These are phyloP conservation scores for Neopestalotiopsis sp. DNA, from an alignment of 2,329 filamentous ascomycete genomes.

Conservation along the genomic window DNA sequence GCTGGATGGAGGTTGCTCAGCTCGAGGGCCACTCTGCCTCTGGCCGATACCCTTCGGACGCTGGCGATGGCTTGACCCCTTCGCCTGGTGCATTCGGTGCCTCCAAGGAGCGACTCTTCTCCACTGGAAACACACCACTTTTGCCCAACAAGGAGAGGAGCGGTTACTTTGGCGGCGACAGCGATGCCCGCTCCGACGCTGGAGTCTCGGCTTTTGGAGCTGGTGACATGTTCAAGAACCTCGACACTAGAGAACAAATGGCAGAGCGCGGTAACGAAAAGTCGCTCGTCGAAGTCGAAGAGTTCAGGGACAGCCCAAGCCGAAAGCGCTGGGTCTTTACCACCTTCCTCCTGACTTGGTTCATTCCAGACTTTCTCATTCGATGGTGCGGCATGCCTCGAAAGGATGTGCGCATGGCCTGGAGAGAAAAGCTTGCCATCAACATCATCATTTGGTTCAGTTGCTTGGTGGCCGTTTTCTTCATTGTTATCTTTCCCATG, in stretches of 20 bases:
- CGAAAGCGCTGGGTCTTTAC: slow-evolving; percentile 91
- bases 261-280: slow-evolving; percentile 94
- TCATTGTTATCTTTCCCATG: slow-evolving; percentile 86
- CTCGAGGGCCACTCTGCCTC: slow-evolving; percentile 67
- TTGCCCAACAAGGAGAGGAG: slow-evolving; percentile 78
- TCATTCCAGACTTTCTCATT: slow-evolving; percentile 84
- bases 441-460: slow-evolving; percentile 95
- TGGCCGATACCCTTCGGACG: slow-evolving; percentile 64
- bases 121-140: slow-evolving; percentile 59
- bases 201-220: slow-evolving; percentile 88
- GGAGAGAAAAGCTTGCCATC: slow-evolving; percentile 97
- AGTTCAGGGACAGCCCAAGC: slow-evolving; percentile 75
- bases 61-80: slow-evolving; percentile 63
- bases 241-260: slow-evolving; percentile 93
- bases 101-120: slow-evolving; percentile 66
- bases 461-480: slow-evolving; percentile 80
- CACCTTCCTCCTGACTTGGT: slow-evolving; percentile 85
- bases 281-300: slow-evolving; percentile 88
- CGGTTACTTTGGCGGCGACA: slow-evolving; percentile 82
- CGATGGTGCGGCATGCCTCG: slow-evolving; percentile 80
- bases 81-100: slow-evolving; percentile 64
- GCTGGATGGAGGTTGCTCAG: slow-evolving; percentile 90
- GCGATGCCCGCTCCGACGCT: slow-evolving; percentile 88
- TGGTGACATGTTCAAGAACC: slow-evolving; percentile 97
- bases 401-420: slow-evolving; percentile 90